phyloP scores from a whole-genome alignment of 2,329 filamentous ascomycete genomes.

The Neonectria sp. region DNA sequence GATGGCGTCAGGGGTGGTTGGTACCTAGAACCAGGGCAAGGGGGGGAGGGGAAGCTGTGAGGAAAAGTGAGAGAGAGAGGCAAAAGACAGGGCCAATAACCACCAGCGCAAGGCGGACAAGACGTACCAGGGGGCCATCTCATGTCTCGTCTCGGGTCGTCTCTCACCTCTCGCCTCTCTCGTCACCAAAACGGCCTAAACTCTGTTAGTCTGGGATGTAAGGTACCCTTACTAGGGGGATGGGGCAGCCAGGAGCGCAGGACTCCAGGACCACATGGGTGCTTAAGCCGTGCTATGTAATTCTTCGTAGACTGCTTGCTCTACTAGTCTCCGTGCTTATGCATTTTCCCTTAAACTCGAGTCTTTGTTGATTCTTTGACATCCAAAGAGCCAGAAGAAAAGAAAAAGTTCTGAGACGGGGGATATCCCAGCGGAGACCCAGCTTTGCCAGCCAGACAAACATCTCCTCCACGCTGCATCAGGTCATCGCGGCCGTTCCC shows the following conservation, averaged over 20 bases:
- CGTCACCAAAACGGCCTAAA: slow-evolving; percentile 16
- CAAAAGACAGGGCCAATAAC: neutral
- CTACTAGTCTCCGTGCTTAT: slow-evolving; percentile 10
- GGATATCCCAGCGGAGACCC: slow-evolving; percentile 44
- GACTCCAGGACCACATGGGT: neutral
- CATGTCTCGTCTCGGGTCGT: slow-evolving; percentile 25
- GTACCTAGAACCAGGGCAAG: slow-evolving; percentile 9
- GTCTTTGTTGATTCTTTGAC: slow-evolving; percentile 7
- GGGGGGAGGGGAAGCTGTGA: slow-evolving; percentile 8
- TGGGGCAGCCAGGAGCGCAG: slow-evolving; percentile 21
- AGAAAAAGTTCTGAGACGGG: slow-evolving; percentile 37
- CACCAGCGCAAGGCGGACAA: neutral
- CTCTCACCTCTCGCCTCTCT: slow-evolving; percentile 14
- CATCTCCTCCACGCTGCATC: slow-evolving; percentile 44
- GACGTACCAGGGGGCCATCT: slow-evolving; percentile 13
- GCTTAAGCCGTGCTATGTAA: slow-evolving; percentile 1
- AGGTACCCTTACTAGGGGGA: slow-evolving; percentile 27
- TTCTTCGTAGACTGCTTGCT: neutral
- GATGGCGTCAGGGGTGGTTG: slow-evolving; percentile 41
- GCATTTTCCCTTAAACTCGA: slow-evolving; percentile 6
- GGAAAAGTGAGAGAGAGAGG: slow-evolving; percentile 6
- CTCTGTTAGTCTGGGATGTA: slow-evolving; percentile 26
- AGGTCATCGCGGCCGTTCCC: slow-evolving; percentile 47
- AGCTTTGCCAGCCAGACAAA: slow-evolving; percentile 32
- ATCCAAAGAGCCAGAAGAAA: slow-evolving; percentile 26